phyloP scores from a whole-genome alignment of 768 basidiomycete species.

The Boletus eberwhitei region DNA sequence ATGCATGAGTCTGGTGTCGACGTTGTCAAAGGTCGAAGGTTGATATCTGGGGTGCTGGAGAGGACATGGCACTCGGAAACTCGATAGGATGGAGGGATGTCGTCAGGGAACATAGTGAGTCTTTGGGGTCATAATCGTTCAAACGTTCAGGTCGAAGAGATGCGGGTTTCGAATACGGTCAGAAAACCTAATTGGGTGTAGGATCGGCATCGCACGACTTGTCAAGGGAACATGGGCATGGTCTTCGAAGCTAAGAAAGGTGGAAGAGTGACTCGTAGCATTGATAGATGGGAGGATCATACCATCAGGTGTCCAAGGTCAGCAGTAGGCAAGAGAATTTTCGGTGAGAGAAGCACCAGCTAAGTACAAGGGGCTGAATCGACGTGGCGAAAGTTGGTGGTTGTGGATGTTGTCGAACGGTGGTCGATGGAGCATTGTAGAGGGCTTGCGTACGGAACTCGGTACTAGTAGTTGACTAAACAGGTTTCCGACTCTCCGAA shows the following conservation, averaged over 20 bases:
- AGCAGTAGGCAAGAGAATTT: not conserved
- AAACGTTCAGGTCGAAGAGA: not conserved
- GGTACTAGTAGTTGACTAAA: not conserved
- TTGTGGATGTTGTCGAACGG: not conserved
- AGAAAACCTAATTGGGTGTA: not conserved
- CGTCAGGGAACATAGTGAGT: not conserved
- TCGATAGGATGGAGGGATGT: not conserved
- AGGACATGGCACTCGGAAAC: not conserved
- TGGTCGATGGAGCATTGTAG: too few relatives aligned
- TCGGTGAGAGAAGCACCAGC: not conserved
- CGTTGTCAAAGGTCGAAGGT: not conserved
- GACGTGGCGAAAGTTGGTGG: not conserved
- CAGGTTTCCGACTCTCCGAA: not conserved
- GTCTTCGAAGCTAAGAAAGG: not conserved
- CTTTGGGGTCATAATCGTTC: not conserved
- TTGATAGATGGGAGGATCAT: not conserved
- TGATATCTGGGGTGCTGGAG: not conserved
- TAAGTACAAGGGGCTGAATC: not conserved
- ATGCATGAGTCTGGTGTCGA: not conserved
- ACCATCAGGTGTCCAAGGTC: not conserved
- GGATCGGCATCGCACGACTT: not conserved
- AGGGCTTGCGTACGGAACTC: not conserved
- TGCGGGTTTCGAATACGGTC: not conserved
- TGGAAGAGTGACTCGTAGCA: not conserved
- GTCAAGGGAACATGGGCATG: not conserved